Conservation (phyloP, 83 land plant species). For the Larix sibirica region DNA sequence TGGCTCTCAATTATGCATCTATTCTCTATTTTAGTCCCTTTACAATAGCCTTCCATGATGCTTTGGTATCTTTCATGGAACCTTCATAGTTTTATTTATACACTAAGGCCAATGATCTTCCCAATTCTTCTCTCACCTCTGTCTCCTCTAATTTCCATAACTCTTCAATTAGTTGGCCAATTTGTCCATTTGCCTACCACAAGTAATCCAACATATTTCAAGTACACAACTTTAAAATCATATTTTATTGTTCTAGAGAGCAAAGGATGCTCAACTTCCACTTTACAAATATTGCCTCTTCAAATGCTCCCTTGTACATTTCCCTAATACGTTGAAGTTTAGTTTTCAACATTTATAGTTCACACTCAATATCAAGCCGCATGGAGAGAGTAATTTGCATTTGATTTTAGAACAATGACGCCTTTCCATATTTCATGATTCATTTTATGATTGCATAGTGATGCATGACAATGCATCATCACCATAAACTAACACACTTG, state of each 20-base stretch:
- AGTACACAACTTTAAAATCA: background rate
- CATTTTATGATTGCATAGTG: too few relatives aligned
- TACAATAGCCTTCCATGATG: conserved; percentile 27
- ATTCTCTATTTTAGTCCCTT: conserved; percentile 41
- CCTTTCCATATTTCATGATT: too few relatives aligned
- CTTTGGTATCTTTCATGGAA: conserved; percentile 43
- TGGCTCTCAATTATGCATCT: conserved; percentile 41
- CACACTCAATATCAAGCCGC: too few relatives aligned
- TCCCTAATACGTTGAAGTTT: too few relatives aligned
- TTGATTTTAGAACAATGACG: too few relatives aligned
- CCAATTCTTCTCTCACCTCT: conserved; percentile 36
- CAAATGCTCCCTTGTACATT: too few relatives aligned
- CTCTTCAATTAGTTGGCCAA: conserved; percentile 39
- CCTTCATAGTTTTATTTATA: conserved; percentile 34
- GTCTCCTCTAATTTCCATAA: conserved; percentile 42
- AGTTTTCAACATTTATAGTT: too few relatives aligned
- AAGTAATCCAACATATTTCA: background rate
- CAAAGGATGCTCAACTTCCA: conserved; percentile 20
- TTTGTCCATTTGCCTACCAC: conserved; percentile 40
- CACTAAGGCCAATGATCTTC: conserved; percentile 30
- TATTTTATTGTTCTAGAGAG: background rate
- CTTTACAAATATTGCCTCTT: too few relatives aligned
- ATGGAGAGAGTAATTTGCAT: too few relatives aligned
- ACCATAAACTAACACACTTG: too few relatives aligned
- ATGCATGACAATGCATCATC: too few relatives aligned